Evolutionary conservation across 495 filamentous ascomycete genomes (phyloP), one percentile per base, ranked within the genome.

Genomic region (Penicillium atrosanguineum): DNA sequence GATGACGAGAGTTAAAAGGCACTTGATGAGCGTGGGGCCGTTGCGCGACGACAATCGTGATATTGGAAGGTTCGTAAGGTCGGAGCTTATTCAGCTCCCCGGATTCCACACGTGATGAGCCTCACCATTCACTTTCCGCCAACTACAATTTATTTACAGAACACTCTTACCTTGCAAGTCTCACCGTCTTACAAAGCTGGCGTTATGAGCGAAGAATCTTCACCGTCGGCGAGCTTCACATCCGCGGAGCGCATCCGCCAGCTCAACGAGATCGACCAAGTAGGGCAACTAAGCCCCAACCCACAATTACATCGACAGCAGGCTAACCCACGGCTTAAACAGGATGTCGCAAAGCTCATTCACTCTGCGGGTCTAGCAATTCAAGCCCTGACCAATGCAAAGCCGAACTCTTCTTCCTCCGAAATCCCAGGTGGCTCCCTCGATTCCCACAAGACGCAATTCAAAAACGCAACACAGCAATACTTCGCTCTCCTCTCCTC

Each of bases 211-310:
- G 65, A 61, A 14, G 51, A 63, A 34, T 25, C 60, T 34, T 51
- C 53, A 12, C 3, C 31, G 4, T 34, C 50, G 7, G 53, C 61
- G 21, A 67, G 71, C 43, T 85, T 86, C 59, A 87, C 79, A 21
- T 77, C 82, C 18, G 79, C 79, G 6, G 85, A 91, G 62, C 87
- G 85, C 48, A 91, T 96, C 51, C 80, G 84, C 47, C 86, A 92
- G 56, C 80, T 96, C 39, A 84, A 79, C 60, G 79, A 85, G 16
- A 87, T 93, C 46, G 89, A 94, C 70, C 76, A 83, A 65, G 87
- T 89, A 69, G 36, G 19, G 29, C 2, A 2, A 21, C 12, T 15
- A 1, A 7, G 12, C 38, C 46, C 36, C 39, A 44, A 31, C 21
- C 18, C 15, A 15, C 9, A 51, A 16, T 15, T 4, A 18, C 53